These are phyloP conservation scores for Trypanosoma platydactyli DNA, from an alignment of 208 protist genomes.

Conservation along the genomic window DNA sequence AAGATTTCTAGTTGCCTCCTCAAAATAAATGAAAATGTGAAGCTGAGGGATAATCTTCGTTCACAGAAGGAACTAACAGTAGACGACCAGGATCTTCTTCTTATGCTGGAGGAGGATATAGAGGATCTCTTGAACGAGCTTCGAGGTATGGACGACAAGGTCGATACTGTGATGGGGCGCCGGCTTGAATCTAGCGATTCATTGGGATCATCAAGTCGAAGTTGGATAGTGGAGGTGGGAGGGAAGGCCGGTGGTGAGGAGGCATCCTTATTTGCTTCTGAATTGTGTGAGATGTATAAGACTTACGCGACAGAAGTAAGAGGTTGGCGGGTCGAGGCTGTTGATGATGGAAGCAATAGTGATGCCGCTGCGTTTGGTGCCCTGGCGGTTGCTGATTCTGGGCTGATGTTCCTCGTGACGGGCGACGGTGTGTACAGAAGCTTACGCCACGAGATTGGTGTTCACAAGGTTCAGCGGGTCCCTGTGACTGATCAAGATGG, in stretches of 20 bases:
- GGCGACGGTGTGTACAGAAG: slow-evolving; percentile 78
- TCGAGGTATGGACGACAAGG: slow-evolving; percentile 44
- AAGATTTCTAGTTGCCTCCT: slow-evolving; percentile 37
- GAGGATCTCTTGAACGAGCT: slow-evolving; percentile 40
- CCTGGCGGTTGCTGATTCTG: slow-evolving; percentile 13
- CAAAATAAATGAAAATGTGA: slow-evolving; percentile 71
- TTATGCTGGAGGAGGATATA: slow-evolving; percentile 77
- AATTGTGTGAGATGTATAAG: slow-evolving; percentile 78
- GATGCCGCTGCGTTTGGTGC: slow-evolving; percentile 11
- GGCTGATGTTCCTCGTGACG: slow-evolving; percentile 43
- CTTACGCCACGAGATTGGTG: slow-evolving; percentile 87
- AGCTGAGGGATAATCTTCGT: slow-evolving; percentile 42
- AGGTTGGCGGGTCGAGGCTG: slow-evolving; percentile 22
- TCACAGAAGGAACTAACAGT: slow-evolving; percentile 26
- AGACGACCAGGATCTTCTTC: slow-evolving; percentile 72
- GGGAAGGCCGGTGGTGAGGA: slow-evolving; percentile 88
- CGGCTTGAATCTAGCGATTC: slow-evolving; percentile 73
- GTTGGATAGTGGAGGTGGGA: slow-evolving; percentile 64
- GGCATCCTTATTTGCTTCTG: slow-evolving; percentile 81
- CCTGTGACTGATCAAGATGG: slow-evolving; percentile 84
- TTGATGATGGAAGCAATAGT: slow-evolving; percentile 12
- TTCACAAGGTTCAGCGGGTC: slow-evolving; percentile 92
- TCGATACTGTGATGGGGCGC: slow-evolving; percentile 61
- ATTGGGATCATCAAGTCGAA: slow-evolving; percentile 64
- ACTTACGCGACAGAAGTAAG: slow-evolving; percentile 54